Percentiles rank a stretch among this genome's conserved stretches.
Conservation (phyloP, 371 early-diverging fungal genomes). For the Mucor circinelloides region DNA sequence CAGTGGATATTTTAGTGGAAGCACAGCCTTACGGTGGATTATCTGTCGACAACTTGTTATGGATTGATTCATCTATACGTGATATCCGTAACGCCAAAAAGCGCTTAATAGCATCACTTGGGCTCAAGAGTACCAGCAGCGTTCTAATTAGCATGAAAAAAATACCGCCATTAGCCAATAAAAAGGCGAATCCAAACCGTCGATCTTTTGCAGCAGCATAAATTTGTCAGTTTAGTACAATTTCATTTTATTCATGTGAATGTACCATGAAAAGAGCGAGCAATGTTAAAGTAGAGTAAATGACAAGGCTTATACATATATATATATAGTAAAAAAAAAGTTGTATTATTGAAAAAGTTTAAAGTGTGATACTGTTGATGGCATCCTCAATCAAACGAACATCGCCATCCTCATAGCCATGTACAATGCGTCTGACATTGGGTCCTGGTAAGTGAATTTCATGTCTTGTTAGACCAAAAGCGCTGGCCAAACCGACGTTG, state of each 20-base stretch:
- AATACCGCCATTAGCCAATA: background rate
- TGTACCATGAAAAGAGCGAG: background rate
- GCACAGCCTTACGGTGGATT: background rate
- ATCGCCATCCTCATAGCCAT: slow-evolving; percentile 48
- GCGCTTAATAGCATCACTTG: background rate
- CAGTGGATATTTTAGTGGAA: background rate
- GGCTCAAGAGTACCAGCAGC: background rate
- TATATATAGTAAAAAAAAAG: too few relatives aligned
- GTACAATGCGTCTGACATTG: slow-evolving; percentile 29
- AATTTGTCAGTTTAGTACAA: background rate
- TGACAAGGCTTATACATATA: too few relatives aligned
- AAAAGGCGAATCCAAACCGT: background rate
- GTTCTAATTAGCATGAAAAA: background rate
- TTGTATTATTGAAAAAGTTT: background rate
- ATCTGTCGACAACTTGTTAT: background rate
- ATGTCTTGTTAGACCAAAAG: slow-evolving; percentile 9
- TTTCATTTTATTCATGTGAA: background rate
- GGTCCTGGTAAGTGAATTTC: slow-evolving; percentile 6
- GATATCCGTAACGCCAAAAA: background rate
- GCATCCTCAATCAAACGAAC: slow-evolving; percentile 47
- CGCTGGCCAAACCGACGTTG: background rate
- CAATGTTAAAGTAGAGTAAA: background rate
- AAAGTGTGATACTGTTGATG: slow-evolving; percentile 16
- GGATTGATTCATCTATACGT: background rate
- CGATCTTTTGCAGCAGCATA: background rate